Base-by-base conservation (phyloP, 2,329 filamentous ascomycete species). In the Paecilomyces fulvus region DNA sequence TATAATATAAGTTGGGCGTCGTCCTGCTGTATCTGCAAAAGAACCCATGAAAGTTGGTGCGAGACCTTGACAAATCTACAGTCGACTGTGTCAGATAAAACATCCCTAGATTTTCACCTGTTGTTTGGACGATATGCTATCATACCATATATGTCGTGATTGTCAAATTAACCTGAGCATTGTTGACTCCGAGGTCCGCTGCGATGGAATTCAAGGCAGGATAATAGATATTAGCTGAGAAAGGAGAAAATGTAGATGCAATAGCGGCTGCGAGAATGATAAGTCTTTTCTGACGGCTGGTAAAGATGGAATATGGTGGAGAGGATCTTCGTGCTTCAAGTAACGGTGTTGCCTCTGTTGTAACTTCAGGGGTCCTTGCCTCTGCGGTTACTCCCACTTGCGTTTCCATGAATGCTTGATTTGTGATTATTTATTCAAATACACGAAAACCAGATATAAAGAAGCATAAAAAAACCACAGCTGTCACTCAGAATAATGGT, bases 31-130 rank as follows among this genome's bases (percentile, higher is more conserved):
- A 59, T 80, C 78, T 7, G 77, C 74, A 10, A 80, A 66, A 11
- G 74, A 75, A 1, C 77, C 77, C 56, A 77, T 73, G 3, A 80
- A 66, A 33, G 77, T 73, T 11, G 78, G 78, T 3, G 77, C 75
- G 21, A 83, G 67, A 8, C 76, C 80, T 69, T 83, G 79, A 20
- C 76, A 73, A 56, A 80, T 74, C 73, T 73, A 51, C 14, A 58
- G 1, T 28, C 7, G 4, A 57, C 1, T 6, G 17, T 2, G 10
- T 4, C 0, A 5, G 31, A 11, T 23, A 17, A 53, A 12, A 2
- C 20, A 25, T 33, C 30, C 21, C 9, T 43, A 20, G 3, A 30
- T 3, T 20, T 21, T 30, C 12, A 5, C 6, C 6, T 10, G 11
- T 37, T 9, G 12, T 8, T 20, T 30, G 11, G 6, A 1, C 14